A percentile compares a stretch with the other conserved stretches of the same genome.
phyloP scores from a whole-genome alignment of 371 early-diverging fungal species.

The Sporodiniella umbellata region DNA sequence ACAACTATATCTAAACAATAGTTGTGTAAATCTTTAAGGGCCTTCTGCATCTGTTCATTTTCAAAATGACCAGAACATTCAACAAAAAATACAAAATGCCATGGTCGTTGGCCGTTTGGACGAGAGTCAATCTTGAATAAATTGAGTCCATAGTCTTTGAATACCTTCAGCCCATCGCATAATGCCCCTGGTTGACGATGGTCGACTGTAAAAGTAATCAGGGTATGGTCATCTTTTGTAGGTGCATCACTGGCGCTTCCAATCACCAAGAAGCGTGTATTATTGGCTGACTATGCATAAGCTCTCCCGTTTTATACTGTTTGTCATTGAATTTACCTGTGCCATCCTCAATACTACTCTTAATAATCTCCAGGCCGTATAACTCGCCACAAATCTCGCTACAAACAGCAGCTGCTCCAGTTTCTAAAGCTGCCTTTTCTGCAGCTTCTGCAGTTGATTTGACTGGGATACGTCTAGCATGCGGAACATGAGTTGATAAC shows the following conservation, averaged over 20 bases:
- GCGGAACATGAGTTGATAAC: constrained; percentile 66
- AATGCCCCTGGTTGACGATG: constrained; percentile 89
- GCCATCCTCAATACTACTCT: constrained; percentile 72
- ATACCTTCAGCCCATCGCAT: constrained; percentile 79
- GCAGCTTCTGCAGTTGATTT: constrained; percentile 89
- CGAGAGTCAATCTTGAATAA: constrained; percentile 91
- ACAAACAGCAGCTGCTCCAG: constrained; percentile 82
- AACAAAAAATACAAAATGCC: constrained; percentile 93
- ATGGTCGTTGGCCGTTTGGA: constrained; percentile 76
- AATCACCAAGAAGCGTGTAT: constrained; percentile 89
- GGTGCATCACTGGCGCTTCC: constrained; percentile 70
- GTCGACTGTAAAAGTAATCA: constrained; percentile 84
- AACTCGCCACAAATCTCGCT: constrained; percentile 78
- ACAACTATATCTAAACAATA: constrained; percentile 75
- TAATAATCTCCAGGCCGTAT: constrained; percentile 76
- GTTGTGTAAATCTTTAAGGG: constrained; percentile 60
- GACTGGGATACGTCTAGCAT: constrained; percentile 73
- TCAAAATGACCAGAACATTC: constrained; percentile 82
- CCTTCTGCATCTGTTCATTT: constrained; percentile 60
- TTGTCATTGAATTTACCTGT: constrained; percentile 5
- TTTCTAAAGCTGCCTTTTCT: constrained; percentile 78
- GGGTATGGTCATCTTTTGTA: constrained; percentile 75
- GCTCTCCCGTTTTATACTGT: not conserved
- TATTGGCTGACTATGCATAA: constrained; percentile 60
- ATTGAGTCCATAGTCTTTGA: constrained; percentile 81